Conservation (phyloP, 495 filamentous ascomycete species). For the Penicillium odoratum region DNA sequence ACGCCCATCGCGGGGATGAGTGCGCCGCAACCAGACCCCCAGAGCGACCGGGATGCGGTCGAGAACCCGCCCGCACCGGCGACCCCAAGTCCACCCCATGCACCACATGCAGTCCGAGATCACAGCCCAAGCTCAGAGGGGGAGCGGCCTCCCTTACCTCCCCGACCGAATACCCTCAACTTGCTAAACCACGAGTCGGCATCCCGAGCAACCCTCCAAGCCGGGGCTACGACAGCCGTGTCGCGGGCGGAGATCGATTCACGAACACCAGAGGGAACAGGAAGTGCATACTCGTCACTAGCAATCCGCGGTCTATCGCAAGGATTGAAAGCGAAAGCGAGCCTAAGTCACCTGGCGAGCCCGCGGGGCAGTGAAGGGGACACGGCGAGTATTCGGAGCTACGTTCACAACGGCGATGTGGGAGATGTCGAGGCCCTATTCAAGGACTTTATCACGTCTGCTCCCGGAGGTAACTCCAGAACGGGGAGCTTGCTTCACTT, state of each 20-base stretch:
- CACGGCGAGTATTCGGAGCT: slow-evolving; percentile 79
- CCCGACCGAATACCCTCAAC: slow-evolving; percentile 56
- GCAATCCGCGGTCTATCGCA: slow-evolving; percentile 36
- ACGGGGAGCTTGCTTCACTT: slow-evolving; percentile 40
- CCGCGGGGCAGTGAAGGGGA: slow-evolving; percentile 69
- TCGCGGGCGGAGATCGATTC: slow-evolving; percentile 76
- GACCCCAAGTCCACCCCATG: slow-evolving; percentile 6
- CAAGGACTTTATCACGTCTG: slow-evolving; percentile 56
- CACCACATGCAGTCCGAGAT: slow-evolving; percentile 12
- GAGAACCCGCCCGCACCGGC: slow-evolving; percentile 9
- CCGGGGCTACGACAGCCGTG: slow-evolving; percentile 79
- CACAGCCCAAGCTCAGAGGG: slow-evolving; percentile 40
- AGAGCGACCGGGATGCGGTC: slow-evolving; percentile 16
- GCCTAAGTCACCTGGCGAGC: slow-evolving; percentile 48
- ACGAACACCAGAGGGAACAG: slow-evolving; percentile 66
- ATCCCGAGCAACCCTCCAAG: slow-evolving; percentile 54
- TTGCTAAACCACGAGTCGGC: slow-evolving; percentile 41
- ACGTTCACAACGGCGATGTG: slow-evolving; percentile 69
- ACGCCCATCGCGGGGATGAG: slow-evolving; percentile 30
- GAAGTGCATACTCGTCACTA: slow-evolving; percentile 57
- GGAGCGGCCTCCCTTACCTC: slow-evolving; percentile 64
- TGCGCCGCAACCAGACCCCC: slow-evolving; percentile 13
- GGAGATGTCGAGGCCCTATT: slow-evolving; percentile 83
- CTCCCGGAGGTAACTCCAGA: slow-evolving; percentile 21
- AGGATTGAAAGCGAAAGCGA: slow-evolving; percentile 40